Conservation (phyloP, 441 rosid species). For the Theobroma grandiflorum region DNA sequence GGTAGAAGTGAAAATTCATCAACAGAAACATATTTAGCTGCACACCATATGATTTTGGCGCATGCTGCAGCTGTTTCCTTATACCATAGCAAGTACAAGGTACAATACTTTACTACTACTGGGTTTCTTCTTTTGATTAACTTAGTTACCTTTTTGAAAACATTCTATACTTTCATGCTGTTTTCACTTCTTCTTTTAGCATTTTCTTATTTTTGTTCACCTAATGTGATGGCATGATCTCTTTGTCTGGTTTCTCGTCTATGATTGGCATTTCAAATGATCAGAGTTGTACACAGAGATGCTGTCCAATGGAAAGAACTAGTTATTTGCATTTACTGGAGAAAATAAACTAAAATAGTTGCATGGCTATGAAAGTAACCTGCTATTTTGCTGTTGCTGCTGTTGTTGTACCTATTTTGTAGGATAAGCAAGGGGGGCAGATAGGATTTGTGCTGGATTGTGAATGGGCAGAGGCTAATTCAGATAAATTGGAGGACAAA, state of each 20-base stretch:
- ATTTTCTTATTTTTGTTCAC: not conserved
- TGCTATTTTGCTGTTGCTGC: slow-evolving; percentile 17
- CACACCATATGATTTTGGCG: slow-evolving; percentile 91
- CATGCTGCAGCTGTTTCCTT: slow-evolving; percentile 85
- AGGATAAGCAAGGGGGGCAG: slow-evolving; percentile 89
- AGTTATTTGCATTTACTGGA: not conserved
- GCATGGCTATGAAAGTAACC: not conserved
- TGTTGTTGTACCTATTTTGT: slow-evolving; percentile 28
- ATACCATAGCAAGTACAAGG: slow-evolving; percentile 79
- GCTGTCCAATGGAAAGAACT: not conserved
- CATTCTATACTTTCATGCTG: not conserved
- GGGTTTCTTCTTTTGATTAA: not conserved
- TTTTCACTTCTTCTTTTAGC: not conserved
- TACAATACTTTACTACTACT: slow-evolving; percentile 22
- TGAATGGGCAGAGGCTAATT: slow-evolving; percentile 92
- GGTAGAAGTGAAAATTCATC: slow-evolving; percentile 67
- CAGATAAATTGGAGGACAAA: slow-evolving; percentile 74
- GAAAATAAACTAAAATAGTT: not conserved
- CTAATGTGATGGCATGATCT: not conserved
- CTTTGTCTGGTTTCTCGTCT: not conserved
- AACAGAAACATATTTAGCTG: slow-evolving; percentile 80
- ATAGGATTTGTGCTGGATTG: slow-evolving; percentile 86
- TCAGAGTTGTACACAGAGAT: not conserved
- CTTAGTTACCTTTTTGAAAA: not conserved
- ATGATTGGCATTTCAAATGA: not conserved